Conservation (phyloP, 345 rosid species). For the Boechera retrofracta region DNA sequence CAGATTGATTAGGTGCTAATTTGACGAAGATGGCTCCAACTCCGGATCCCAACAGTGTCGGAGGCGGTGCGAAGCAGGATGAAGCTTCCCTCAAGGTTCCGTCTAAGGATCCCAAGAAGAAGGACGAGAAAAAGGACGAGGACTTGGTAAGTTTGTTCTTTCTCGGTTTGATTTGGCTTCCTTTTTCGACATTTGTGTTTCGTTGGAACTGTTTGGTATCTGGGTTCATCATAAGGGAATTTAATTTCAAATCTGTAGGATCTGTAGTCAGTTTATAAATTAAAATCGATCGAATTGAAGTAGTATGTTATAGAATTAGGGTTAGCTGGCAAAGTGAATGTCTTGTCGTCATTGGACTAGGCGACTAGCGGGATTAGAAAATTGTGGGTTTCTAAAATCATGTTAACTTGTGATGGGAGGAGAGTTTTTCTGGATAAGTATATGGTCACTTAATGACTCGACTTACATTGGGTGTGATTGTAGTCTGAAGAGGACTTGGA, state of each 20-base stretch:
- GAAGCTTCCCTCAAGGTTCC: constrained; percentile 68
- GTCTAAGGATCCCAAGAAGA: constrained; percentile 83
- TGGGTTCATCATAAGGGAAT: neutral
- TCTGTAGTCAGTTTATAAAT: neutral
- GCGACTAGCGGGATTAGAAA: neutral
- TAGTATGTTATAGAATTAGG: constrained; percentile 9
- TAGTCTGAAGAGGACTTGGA: constrained; percentile 96
- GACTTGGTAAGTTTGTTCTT: constrained; percentile 59
- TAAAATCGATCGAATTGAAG: constrained; percentile 3
- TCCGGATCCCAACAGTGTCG: constrained; percentile 60
- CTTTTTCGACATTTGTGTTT: neutral
- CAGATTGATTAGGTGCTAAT: neutral
- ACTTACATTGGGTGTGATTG: constrained; percentile 30
- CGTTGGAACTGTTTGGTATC: neutral
- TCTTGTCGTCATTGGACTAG: neutral
- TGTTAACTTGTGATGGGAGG: neutral
- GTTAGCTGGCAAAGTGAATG: neutral
- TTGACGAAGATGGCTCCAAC: constrained; percentile 47
- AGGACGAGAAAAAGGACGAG: constrained; percentile 89
- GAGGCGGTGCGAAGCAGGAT: constrained; percentile 54
- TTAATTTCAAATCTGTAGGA: constrained; percentile 5
- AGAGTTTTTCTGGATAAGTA: constrained; percentile 6
- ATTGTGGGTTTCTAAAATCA: neutral
- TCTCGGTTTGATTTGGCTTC: neutral
- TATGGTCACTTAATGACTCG: neutral